A percentile compares a stretch with the other conserved stretches of the same genome.
phyloP scores from a whole-genome alignment of 129 eudicot species.

The Heracleum sosnowskyi region DNA sequence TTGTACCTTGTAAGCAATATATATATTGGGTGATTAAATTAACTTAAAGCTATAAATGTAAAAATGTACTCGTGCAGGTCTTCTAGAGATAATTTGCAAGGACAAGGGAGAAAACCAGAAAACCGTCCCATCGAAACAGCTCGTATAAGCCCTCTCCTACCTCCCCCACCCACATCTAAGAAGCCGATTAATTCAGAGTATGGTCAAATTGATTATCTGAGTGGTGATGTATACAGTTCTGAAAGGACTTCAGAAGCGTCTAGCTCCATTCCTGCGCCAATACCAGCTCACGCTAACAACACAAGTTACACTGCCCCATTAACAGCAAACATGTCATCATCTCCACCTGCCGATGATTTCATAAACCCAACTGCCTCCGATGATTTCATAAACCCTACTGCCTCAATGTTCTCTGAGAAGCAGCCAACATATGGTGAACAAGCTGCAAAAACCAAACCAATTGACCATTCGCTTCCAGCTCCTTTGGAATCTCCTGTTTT shows the following conservation, averaged over 20 bases:
- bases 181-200: constrained; percentile 34
- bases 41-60: background rate
- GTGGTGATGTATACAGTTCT: constrained; percentile 56
- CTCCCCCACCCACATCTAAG: constrained; percentile 63
- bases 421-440: constrained; percentile 28
- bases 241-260: constrained; percentile 31
- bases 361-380: constrained; percentile 33
- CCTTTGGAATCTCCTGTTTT: constrained; percentile 41
- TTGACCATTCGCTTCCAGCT: constrained; percentile 31
- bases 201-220: constrained; percentile 57
- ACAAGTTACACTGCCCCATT: constrained; percentile 22
- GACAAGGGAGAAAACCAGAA: constrained; percentile 38
- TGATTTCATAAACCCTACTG: constrained; percentile 59
- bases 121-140: constrained; percentile 21
- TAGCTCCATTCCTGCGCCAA: constrained; percentile 19
- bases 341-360: constrained; percentile 42
- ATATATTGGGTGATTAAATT: background rate
- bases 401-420: constrained; percentile 41
- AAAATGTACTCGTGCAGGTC: constrained; percentile 42
- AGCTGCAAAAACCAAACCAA: constrained; percentile 30
- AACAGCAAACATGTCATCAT: constrained; percentile 19
- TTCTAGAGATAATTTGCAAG: constrained; percentile 41
- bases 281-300: constrained; percentile 14
- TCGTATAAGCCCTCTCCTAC: constrained; percentile 49
- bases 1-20: background rate